Conservation (phyloP, 2,329 filamentous ascomycete genomes). For the Cryoendolithus antarcticus region DNA sequence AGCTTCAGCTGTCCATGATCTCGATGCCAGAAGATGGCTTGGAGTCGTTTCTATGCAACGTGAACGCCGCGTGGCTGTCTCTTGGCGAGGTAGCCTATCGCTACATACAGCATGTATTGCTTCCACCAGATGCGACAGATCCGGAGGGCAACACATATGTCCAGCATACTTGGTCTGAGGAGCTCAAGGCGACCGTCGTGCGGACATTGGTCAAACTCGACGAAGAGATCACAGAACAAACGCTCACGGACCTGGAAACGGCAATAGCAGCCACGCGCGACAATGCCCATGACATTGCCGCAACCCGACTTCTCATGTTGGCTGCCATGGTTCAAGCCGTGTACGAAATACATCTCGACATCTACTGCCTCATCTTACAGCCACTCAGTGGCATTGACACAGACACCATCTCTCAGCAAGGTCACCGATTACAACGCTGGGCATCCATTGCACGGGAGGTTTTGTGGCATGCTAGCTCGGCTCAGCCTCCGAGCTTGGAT, state of each 20-base stretch:
- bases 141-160: slow-evolving; percentile 32
- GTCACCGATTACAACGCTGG: slow-evolving; percentile 50
- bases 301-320: slow-evolving; percentile 15
- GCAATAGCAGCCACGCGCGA: no score
- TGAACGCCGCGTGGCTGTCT: slow-evolving; percentile 37
- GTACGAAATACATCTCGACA: slow-evolving; percentile 56
- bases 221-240: slow-evolving; percentile 34
- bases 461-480: slow-evolving; percentile 26
- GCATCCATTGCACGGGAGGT: slow-evolving; percentile 43
- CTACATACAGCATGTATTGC: slow-evolving; percentile 2
- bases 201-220: slow-evolving; percentile 43
- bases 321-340: slow-evolving; percentile 45
- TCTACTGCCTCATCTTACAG: slow-evolving; percentile 51
- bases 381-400: slow-evolving; percentile 44
- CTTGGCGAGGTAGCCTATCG: slow-evolving; percentile 37
- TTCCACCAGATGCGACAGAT: neutral
- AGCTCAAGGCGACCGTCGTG: slow-evolving; percentile 43
- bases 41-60: slow-evolving; percentile 26
- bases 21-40: slow-evolving; percentile 23
- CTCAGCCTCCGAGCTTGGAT: slow-evolving; percentile 18
- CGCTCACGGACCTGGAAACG: slow-evolving; percentile 5
- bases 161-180: slow-evolving; percentile 41
- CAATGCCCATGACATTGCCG: neutral
- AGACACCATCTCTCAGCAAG: slow-evolving; percentile 40
- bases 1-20: slow-evolving; percentile 6